A percentile compares a stretch with the other conserved stretches of the same genome.
phyloP scores from a whole-genome alignment of 495 filamentous ascomycete species.

The Trichoderma gamsii region DNA sequence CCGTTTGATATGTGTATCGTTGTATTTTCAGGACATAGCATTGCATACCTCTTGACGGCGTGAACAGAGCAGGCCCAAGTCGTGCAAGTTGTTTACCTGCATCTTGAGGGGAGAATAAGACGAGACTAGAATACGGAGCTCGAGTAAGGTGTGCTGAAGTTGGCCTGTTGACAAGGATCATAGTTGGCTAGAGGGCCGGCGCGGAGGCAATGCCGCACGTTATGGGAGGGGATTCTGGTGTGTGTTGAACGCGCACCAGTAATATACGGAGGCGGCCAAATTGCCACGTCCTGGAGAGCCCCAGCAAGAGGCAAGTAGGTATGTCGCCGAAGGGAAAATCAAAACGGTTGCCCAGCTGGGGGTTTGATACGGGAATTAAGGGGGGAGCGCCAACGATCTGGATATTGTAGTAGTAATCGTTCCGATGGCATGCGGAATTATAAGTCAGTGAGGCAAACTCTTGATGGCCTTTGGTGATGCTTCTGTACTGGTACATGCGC shows the following conservation, averaged over 20 bases:
- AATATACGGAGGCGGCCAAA: slow-evolving; percentile 7
- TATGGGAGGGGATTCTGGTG: background rate
- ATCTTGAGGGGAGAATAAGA: background rate
- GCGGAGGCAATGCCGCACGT: slow-evolving; percentile 1
- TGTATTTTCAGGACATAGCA: too few relatives aligned
- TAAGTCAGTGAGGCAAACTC: background rate
- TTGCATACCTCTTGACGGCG: too few relatives aligned
- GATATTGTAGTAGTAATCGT: background rate
- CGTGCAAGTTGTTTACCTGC: too few relatives aligned
- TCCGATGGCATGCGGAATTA: background rate
- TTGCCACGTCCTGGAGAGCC: background rate
- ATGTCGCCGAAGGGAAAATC: background rate
- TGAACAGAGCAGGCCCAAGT: too few relatives aligned
- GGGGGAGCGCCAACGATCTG: background rate
- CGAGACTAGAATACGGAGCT: background rate
- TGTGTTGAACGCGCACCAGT: slow-evolving; percentile 4
- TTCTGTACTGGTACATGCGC: background rate
- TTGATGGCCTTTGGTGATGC: background rate
- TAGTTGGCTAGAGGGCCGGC: slow-evolving; percentile 1
- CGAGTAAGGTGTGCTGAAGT: background rate
- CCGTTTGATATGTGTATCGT: too few relatives aligned
- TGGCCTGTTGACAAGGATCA: background rate
- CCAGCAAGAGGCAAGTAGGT: background rate
- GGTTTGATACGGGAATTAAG: too few relatives aligned
- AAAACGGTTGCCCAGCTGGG: too few relatives aligned